These are phyloP conservation scores for Tricholoma saponaceum DNA, from an alignment of 768 basidiomycete genomes.

Conservation along the genomic window DNA sequence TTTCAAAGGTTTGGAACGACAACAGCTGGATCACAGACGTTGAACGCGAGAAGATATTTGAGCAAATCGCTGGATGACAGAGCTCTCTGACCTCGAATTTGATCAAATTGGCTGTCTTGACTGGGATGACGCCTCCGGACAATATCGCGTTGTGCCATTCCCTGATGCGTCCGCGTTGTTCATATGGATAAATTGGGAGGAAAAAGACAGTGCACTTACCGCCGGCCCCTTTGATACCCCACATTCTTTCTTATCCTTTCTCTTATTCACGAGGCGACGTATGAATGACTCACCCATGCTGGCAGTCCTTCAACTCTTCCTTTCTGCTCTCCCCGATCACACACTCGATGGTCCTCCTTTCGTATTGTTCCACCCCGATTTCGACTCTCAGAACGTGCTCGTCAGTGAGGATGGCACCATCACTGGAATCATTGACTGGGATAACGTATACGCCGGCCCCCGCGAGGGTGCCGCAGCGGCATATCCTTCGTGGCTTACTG, in stretches of 20 bases:
- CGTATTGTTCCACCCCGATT: constrained; percentile 20
- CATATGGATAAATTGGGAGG: too few species aligned
- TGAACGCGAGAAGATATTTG: constrained; percentile 5
- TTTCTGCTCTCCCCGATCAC: constrained; percentile 10
- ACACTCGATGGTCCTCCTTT: constrained; percentile 22
- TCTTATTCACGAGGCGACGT: neutral
- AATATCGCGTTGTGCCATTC: neutral
- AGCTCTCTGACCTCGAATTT: constrained; percentile 7
- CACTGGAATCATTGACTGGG: constrained; percentile 25
- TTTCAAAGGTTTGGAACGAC: constrained; percentile 17
- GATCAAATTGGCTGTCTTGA: neutral
- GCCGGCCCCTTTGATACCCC: neutral
- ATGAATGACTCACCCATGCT: neutral
- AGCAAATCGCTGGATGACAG: constrained; percentile 9
- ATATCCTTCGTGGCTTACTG: constrained; percentile 23
- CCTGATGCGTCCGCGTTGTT: constrained; percentile 6
- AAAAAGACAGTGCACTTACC: neutral
- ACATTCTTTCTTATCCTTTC: neutral
- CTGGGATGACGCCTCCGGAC: neutral
- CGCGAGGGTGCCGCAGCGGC: constrained; percentile 17
- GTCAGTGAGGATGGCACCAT: constrained; percentile 19
- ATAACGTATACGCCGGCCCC: constrained; percentile 13
- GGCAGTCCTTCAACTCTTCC: neutral
- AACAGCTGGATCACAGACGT: constrained; percentile 5
- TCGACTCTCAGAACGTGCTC: constrained; percentile 22